Evolutionary conservation across 257 asterid species (phyloP), one percentile per base, ranked within the genome.

Genomic region (Solanum corneliomulleri): DNA sequence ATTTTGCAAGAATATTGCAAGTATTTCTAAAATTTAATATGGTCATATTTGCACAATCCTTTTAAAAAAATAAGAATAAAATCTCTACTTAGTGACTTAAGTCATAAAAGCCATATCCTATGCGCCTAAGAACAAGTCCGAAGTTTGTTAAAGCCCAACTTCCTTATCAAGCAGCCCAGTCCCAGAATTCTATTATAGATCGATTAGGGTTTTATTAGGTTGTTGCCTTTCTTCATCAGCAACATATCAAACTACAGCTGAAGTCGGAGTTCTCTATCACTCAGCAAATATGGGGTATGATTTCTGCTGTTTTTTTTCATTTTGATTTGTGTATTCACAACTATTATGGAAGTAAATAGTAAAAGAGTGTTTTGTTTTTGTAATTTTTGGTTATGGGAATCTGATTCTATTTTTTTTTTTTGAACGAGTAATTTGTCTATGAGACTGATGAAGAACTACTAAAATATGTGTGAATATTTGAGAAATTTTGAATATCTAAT

Each of bases 251-350:
- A 11, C 90, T 89, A 84, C 82, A 78, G 68, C 64, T 82, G 44
- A 20, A 42, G 39, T 72, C 83, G 85, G 58, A 41, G 86, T 82
- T 27, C 86, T 88, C 87, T n/a, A 14, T 64, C 56, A 86, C 86
- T 87, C 90, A 77, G 89, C 91, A 91, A 90, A 62, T 92, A 93
- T 93, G 96, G 96, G 94, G 96, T 93, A 89, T 13, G 88, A 5
- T 15, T 49, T 42, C 21, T 25, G 16, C 58, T 47, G 2, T 11
- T 60, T 13, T 13, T 7, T 7, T 2, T 9, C 25, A 15, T 29
- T 7, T 70, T 33, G 76, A 31, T 70, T 15, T 29, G 31, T 5
- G 7, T 31, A 31, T 70, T 60, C 25, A 60, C 13, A 20, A 47
- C 47, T 72, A 72, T 35, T 72, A 39, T 75, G 31, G 56, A 75